phyloP scores from a whole-genome alignment of 805 yeast species.

The Candida adriatica region DNA sequence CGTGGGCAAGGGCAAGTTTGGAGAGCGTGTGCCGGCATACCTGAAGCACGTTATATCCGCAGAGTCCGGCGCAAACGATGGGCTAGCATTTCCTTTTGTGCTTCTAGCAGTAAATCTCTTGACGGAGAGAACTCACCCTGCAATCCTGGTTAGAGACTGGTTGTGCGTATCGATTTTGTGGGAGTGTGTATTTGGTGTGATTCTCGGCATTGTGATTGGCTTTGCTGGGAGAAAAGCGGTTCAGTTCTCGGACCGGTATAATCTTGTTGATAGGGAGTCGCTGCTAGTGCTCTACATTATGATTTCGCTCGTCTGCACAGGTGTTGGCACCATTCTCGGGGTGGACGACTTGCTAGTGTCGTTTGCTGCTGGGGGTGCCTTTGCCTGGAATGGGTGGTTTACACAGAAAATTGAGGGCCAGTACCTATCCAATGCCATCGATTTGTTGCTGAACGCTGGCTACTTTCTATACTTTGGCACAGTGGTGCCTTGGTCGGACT shows the following conservation, averaged over 20 bases:
- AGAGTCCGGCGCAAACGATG: constrained; percentile 87
- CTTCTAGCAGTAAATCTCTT: constrained; percentile 60
- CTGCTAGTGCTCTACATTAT: constrained; percentile 79
- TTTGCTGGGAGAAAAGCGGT: constrained; percentile 62
- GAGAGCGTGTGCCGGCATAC: constrained; percentile 86
- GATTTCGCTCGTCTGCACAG: constrained; percentile 78
- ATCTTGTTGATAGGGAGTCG: constrained; percentile 78
- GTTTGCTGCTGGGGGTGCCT: constrained; percentile 89
- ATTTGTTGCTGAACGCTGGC: constrained; percentile 70
- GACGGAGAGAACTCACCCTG: constrained; percentile 54
- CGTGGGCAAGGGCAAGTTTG: constrained; percentile 89
- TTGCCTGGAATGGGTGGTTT: constrained; percentile 91
- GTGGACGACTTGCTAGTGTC: constrained; percentile 84
- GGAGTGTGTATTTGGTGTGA: constrained; percentile 74
- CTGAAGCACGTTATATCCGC: constrained; percentile 76
- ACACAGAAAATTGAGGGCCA: constrained; percentile 75
- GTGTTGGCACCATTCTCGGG: constrained; percentile 80
- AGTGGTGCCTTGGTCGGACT: constrained; percentile 80
- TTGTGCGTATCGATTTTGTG: constrained; percentile 66
- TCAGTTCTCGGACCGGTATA: constrained; percentile 60
- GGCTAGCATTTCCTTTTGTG: constrained; percentile 92
- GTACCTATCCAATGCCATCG: constrained; percentile 83
- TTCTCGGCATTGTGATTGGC: constrained; percentile 69
- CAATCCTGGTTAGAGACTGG: constrained; percentile 74
- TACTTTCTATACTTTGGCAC: constrained; percentile 91